Base-by-base conservation (phyloP, 169 alveolate species). In the Cytauxzoon felis region DNA sequence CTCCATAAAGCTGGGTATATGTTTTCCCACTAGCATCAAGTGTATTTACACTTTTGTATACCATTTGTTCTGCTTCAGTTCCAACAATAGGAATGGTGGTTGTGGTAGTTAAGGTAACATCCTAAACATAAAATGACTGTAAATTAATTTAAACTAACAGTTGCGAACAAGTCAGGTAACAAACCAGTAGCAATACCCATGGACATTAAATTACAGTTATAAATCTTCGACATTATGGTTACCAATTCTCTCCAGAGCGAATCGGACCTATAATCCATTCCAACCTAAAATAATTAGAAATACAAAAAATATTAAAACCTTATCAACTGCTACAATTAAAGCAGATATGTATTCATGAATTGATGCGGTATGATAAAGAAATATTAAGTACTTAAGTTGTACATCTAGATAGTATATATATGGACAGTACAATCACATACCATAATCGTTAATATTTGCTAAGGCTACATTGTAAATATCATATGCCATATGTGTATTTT, bases 341-440 rank as follows among this genome's bases (percentile, higher is more conserved):
- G 80, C 73, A 38, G 78, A 75, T 24, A 85, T 85, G 54, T 85
- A 85, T 70, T 85, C 91, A 45, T 85, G 91, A 24, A 85, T 70
- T 2, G 91, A 85, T 18, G 91, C 87, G 26, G 81, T 85, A 53
- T 80, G 89, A 54, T 85, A 85, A 13, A 84, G 54, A 58, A 85
- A 85, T 41, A 69, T 62, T 61, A 85, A 70, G 61, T 69, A 85
- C 56, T 62, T 47, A 6, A 54, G 50, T 38, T 73, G 58, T 21
- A 73, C 60, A 16, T 51, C 50, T 59, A 8, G 3, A 50, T 48
- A 38, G 45, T 38, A 38, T 38, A 13, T 8, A 54, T 11, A 43
- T 36, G 3, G n/a, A 33, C 4, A 4, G 24, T 3, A 6, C n/a
- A 4, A 21, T 7, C 26, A 21, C 67, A 26, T 51, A 49, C 70